phyloP scores from a whole-genome alignment of 169 alveolate species.

The Cryptosporidium xiaoi region DNA sequence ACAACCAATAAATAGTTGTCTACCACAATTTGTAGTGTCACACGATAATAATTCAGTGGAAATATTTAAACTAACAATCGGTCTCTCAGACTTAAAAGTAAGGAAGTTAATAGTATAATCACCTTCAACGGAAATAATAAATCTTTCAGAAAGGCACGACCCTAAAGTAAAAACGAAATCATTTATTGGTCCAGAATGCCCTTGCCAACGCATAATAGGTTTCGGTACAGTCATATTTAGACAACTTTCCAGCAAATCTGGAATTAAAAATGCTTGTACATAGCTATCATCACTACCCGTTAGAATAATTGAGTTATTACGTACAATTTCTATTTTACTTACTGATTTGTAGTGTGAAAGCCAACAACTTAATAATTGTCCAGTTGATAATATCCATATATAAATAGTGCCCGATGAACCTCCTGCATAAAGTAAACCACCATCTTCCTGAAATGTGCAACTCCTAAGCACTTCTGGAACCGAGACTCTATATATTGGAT shows the following conservation, averaged over 20 bases:
- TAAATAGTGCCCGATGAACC: slow-evolving; percentile 62
- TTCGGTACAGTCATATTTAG: slow-evolving; percentile 17
- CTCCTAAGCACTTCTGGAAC: slow-evolving; percentile 52
- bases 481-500: slow-evolving; percentile 58
- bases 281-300: slow-evolving; percentile 57
- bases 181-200: slow-evolving; percentile 40
- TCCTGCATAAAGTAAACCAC: slow-evolving; percentile 72
- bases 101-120: slow-evolving; percentile 40
- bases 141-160: neutral
- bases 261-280: slow-evolving; percentile 40
- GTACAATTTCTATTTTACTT: slow-evolving; percentile 26
- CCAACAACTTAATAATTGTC: slow-evolving; percentile 63
- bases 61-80: slow-evolving; percentile 26
- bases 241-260: slow-evolving; percentile 40
- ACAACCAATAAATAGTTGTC: slow-evolving; percentile 17
- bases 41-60: slow-evolving; percentile 26
- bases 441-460: slow-evolving; percentile 65
- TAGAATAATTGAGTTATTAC: slow-evolving; percentile 27
- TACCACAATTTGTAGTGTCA: slow-evolving; percentile 29
- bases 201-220: slow-evolving; percentile 48
- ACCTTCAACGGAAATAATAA: slow-evolving; percentile 35
- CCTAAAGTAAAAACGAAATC: slow-evolving; percentile 9
- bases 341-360: slow-evolving; percentile 53
- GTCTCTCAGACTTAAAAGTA: slow-evolving; percentile 22
- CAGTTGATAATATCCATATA: slow-evolving; percentile 51